Percentiles rank a stretch among this genome's conserved stretches.
These are phyloP conservation scores for Globisporangium megalacanthum DNA, from an alignment of 352 stramenopile species.

Conservation along the genomic window DNA sequence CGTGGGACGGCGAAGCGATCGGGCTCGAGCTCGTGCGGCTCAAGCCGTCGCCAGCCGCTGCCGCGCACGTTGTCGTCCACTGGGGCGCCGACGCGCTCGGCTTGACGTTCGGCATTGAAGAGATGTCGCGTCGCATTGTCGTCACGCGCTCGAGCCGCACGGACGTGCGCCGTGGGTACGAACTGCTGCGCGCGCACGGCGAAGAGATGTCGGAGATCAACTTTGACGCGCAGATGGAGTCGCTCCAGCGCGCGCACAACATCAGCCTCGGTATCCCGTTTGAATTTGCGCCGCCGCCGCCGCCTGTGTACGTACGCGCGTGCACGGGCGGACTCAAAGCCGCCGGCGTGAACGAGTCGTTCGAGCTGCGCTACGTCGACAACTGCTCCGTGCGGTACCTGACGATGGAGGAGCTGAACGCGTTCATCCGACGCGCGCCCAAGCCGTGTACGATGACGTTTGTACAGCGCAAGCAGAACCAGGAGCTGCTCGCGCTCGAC, in stretches of 20 bases:
- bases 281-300: conserved; percentile 49
- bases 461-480: conserved; percentile 46
- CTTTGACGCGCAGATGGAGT: conserved; percentile 45
- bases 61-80: conserved; percentile 21
- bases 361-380: conserved; percentile 60
- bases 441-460: conserved; percentile 66
- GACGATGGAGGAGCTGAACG: conserved; percentile 58
- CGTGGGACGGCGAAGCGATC: conserved; percentile 49
- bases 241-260: conserved; percentile 44
- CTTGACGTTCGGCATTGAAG: conserved; percentile 72
- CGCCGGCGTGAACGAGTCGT: conserved; percentile 46
- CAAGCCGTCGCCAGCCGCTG: conserved; percentile 13
- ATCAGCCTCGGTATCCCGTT: conserved; percentile 46
- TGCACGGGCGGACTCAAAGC: conserved; percentile 35
- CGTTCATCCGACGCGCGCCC: conserved; percentile 39
- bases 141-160: conserved; percentile 51
- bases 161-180: conserved; percentile 51
- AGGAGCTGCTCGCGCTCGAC: conserved; percentile 31
- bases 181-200: conserved; percentile 43
- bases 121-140: conserved; percentile 56
- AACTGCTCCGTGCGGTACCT: conserved; percentile 52
- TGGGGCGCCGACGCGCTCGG: conserved; percentile 47
- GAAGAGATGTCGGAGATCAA: conserved; percentile 40
- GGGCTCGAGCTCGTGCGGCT: conserved; percentile 53
- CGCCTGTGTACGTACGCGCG: conserved; percentile 49